These are phyloP conservation scores for Candida suzukii DNA, from an alignment of 805 yeast genomes.

Conservation along the genomic window DNA sequence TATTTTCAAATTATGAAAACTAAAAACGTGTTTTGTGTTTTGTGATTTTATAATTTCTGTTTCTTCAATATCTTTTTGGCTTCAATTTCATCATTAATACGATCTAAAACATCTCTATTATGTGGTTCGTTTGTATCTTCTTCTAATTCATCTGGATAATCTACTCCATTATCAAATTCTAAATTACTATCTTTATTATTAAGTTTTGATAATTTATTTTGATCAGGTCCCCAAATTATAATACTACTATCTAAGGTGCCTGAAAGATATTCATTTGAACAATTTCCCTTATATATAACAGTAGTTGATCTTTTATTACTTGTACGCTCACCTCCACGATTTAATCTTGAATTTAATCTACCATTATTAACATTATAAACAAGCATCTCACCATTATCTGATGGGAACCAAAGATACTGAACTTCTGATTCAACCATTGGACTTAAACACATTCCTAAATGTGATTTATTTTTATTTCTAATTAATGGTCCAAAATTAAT, in stretches of 20 bases:
- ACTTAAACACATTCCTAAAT: constrained; percentile 47
- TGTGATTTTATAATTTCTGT: neutral
- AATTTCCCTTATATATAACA: constrained; percentile 40
- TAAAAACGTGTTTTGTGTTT: too few species aligned
- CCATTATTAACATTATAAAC: constrained; percentile 57
- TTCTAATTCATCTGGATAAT: constrained; percentile 1
- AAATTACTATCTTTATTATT: constrained; percentile 1
- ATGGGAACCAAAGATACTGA: constrained; percentile 61
- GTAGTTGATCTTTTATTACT: constrained; percentile 41
- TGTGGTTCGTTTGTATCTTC: neutral
- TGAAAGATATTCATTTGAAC: constrained; percentile 39
- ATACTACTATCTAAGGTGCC: constrained; percentile 69
- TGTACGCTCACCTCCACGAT: constrained; percentile 31
- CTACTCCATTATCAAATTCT: constrained; percentile 14
- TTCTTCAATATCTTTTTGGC: constrained; percentile 6
- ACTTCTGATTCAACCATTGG: constrained; percentile 45
- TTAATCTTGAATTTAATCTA: constrained; percentile 50
- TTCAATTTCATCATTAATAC: constrained; percentile 23
- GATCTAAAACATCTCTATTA: constrained; percentile 14
- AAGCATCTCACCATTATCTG: constrained; percentile 67
- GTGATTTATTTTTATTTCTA: constrained; percentile 55
- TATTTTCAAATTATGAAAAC: too few species aligned
- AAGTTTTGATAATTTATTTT: too few species aligned
- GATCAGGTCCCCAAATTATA: constrained; percentile 45
- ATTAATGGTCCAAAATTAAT: constrained; percentile 75